Percentiles rank a stretch among this genome's conserved stretches.
phyloP scores from a whole-genome alignment of 306 rosid genomes.

The Cicer chorassanicum region DNA sequence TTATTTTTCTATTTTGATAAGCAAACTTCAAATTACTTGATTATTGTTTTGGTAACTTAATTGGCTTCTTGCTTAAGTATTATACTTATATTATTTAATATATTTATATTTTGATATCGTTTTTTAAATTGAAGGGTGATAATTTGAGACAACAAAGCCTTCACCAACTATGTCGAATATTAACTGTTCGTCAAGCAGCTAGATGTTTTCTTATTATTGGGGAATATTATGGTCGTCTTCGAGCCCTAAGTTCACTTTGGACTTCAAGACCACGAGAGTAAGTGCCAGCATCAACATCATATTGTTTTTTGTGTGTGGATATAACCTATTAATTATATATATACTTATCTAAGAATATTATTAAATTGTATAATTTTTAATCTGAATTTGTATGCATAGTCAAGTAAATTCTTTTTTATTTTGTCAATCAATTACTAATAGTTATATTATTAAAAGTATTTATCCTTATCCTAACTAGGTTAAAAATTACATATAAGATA shows the following conservation, averaged over 20 bases:
- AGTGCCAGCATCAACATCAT: not conserved
- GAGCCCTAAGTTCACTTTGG: conserved; percentile 96
- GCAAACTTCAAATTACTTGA: not conserved
- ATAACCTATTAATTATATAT: too few species aligned
- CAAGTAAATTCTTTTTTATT: too few species aligned
- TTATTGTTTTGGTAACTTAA: not conserved
- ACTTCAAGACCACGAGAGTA: conserved; percentile 89
- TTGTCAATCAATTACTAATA: too few species aligned
- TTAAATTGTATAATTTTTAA: too few species aligned
- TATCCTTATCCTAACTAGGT: too few species aligned
- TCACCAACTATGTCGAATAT: conserved; percentile 72
- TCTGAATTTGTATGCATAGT: too few species aligned
- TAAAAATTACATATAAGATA: too few species aligned
- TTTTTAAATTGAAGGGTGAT: conserved; percentile 69
- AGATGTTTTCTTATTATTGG: conserved; percentile 82
- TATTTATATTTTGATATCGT: not conserved
- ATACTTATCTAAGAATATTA: too few species aligned
- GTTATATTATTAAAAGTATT: too few species aligned
- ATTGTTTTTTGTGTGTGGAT: too few species aligned
- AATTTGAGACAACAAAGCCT: conserved; percentile 86
- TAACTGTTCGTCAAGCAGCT: conserved; percentile 81
- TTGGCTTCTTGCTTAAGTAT: not conserved
- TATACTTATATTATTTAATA: not conserved
- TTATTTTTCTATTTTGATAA: too few species aligned
- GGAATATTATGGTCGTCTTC: conserved; percentile 78